phyloP scores from a whole-genome alignment of 176 grass and related monocot genomes.

The Microstegium vimineum region DNA sequence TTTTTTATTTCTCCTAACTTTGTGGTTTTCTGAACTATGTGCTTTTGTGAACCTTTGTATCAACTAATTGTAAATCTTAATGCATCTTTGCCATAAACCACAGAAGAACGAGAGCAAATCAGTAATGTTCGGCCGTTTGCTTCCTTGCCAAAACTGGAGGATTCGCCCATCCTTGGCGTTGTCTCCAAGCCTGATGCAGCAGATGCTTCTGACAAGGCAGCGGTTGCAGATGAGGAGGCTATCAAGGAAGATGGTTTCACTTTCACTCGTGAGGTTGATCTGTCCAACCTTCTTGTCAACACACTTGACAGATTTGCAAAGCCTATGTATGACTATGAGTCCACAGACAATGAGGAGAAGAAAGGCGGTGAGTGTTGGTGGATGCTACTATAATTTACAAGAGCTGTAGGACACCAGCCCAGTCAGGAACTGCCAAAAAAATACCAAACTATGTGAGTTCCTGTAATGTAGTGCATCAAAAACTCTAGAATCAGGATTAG shows the following conservation, averaged over 20 bases:
- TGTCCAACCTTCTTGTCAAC: conserved; percentile 8
- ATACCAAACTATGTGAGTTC: background rate
- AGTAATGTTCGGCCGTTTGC: background rate
- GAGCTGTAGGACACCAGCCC: background rate
- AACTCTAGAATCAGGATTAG: background rate
- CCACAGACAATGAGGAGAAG: background rate
- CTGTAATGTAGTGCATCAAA: background rate
- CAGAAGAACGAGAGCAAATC: background rate
- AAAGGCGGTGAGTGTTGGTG: conserved; percentile 7
- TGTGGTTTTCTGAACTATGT: background rate
- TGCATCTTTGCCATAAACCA: background rate
- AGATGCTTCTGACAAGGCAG: conserved; percentile 4
- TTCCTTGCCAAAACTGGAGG: background rate
- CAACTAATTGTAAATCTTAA: conserved; percentile 2
- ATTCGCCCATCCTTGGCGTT: conserved; percentile 43
- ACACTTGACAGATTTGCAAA: conserved; percentile 19
- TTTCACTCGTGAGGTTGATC: background rate
- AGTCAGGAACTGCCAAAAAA: background rate
- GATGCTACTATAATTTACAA: conserved; percentile 15
- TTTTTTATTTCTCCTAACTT: background rate
- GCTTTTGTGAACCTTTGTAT: background rate
- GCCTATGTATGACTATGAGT: background rate
- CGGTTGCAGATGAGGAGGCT: background rate
- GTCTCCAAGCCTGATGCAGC: conserved; percentile 13
- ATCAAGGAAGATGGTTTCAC: conserved; percentile 17